These are phyloP conservation scores for Nakaseomyces kungkrabaensis DNA, from an alignment of 1,139 yeast species.

Conservation along the genomic window DNA sequence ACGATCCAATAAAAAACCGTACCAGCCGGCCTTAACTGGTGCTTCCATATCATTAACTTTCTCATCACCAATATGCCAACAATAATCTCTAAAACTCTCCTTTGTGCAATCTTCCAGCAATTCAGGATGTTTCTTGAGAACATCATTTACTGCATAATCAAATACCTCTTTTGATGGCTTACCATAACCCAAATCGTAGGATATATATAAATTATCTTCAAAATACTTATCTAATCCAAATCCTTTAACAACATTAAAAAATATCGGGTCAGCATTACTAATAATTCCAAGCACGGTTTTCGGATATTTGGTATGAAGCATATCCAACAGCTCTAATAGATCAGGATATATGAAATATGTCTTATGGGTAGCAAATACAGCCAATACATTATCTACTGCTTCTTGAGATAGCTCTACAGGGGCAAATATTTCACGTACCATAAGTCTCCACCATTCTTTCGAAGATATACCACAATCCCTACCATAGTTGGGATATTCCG, in stretches of 20 bases:
- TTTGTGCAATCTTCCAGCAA: slow-evolving; percentile 6
- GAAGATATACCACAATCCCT: slow-evolving; percentile 31
- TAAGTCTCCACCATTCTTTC: slow-evolving; percentile 51
- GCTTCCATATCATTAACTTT: slow-evolving; percentile 44
- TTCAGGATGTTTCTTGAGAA: slow-evolving; percentile 15
- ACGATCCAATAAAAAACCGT: slow-evolving; percentile 47
- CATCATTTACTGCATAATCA: slow-evolving; percentile 31
- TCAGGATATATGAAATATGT: slow-evolving; percentile 50
- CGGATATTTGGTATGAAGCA: slow-evolving; percentile 29
- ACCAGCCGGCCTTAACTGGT: slow-evolving; percentile 49
- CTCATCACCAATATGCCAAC: slow-evolving; percentile 66
- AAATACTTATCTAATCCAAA: slow-evolving; percentile 37
- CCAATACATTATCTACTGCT: slow-evolving; percentile 35
- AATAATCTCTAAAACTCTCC: slow-evolving; percentile 21
- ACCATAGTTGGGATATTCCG: slow-evolving; percentile 52
- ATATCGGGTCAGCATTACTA: slow-evolving; percentile 54
- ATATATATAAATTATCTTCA: slow-evolving; percentile 34
- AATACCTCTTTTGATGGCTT: slow-evolving; percentile 47
- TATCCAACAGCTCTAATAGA: slow-evolving; percentile 38
- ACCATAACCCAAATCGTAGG: slow-evolving; percentile 43
- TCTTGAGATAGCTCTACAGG: slow-evolving; percentile 23
- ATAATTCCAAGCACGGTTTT: slow-evolving; percentile 37
- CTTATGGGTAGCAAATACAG: slow-evolving; percentile 38
- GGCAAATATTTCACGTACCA: slow-evolving; percentile 38
- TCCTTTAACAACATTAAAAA: slow-evolving; percentile 36